A percentile compares a stretch with the other conserved stretches of the same genome.
These are phyloP conservation scores for Mucuna pruriens DNA, from an alignment of 306 rosid species.

Conservation along the genomic window DNA sequence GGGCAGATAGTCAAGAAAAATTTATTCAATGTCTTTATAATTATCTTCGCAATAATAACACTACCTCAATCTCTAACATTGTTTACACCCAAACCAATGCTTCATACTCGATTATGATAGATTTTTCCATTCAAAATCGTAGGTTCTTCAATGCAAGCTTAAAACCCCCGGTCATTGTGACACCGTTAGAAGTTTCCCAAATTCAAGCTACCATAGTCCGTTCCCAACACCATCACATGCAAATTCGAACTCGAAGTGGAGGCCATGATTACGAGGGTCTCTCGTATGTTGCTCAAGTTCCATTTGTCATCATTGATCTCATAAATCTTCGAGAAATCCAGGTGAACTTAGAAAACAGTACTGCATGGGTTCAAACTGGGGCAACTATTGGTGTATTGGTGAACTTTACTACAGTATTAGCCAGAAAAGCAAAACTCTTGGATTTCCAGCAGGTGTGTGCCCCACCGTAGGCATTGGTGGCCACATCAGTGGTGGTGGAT, in stretches of 20 bases:
- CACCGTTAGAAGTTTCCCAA: conserved; percentile 41
- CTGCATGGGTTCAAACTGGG: conserved; percentile 30
- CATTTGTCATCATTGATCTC: conserved; percentile 61
- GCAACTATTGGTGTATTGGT: conserved; percentile 24
- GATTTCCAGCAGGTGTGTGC: conserved; percentile 34
- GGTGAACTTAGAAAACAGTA: conserved; percentile 25
- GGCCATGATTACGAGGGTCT: conserved; percentile 62
- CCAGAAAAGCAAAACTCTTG: not conserved
- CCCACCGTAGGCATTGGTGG: conserved; percentile 31
- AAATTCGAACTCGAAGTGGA: conserved; percentile 65
- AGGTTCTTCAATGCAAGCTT: conserved; percentile 46
- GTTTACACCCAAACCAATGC: conserved; percentile 56
- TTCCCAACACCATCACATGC: conserved; percentile 46
- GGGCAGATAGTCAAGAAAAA: conserved; percentile 40
- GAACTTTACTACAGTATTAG: conserved; percentile 27
- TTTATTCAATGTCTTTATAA: conserved; percentile 25
- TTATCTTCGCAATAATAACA: conserved; percentile 37
- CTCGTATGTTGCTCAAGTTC: conserved; percentile 52
- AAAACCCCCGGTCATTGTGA: conserved; percentile 35
- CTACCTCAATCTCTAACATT: conserved; percentile 52
- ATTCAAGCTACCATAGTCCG: conserved; percentile 56
- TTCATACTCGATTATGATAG: conserved; percentile 47
- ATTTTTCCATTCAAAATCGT: conserved; percentile 42
- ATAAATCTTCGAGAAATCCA: conserved; percentile 43
- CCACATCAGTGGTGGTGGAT: conserved; percentile 27